Conservation (phyloP, 139 green algal genomes). For the Eudorina sp. region DNA sequence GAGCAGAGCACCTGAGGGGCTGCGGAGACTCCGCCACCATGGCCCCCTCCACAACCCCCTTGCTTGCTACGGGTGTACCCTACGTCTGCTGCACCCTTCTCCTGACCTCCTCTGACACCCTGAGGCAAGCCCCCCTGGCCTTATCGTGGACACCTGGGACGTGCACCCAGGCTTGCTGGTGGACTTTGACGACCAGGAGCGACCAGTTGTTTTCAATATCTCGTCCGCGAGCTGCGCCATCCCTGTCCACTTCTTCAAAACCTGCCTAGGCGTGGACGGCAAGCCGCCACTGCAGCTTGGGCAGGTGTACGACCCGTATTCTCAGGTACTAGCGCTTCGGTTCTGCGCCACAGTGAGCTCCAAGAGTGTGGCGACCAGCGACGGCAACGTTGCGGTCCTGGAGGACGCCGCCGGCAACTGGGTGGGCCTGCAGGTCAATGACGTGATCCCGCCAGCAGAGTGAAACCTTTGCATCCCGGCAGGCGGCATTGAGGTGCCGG, state of each 20-base stretch:
- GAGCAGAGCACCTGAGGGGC: too few species aligned
- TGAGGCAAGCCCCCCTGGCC: too few species aligned
- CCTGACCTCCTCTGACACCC: too few species aligned
- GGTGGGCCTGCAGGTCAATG: slow-evolving; percentile 2
- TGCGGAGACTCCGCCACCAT: background rate
- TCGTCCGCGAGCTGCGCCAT: background rate
- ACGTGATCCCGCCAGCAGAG: background rate
- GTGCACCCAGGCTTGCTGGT: slow-evolving; percentile 19
- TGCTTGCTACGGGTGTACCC: background rate
- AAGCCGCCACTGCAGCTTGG: background rate
- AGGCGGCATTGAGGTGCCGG: too few species aligned
- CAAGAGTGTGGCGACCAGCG: background rate
- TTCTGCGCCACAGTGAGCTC: background rate
- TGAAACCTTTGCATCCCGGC: background rate
- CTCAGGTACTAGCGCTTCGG: background rate
- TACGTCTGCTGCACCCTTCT: too few species aligned
- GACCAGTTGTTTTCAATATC: background rate
- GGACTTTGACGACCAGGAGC: slow-evolving; percentile 20
- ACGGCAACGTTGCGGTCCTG: background rate
- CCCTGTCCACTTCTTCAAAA: background rate
- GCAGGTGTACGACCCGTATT: background rate
- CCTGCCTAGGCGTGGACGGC: background rate
- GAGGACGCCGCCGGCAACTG: background rate
- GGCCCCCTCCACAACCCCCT: background rate
- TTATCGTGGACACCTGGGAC: slow-evolving; percentile 14